Percentiles rank a stretch among this genome's conserved stretches.
Evolutionary conservation across 73 alveolate genomes (phyloP).

Genomic region (Paramecium sexaurelia): DNA sequence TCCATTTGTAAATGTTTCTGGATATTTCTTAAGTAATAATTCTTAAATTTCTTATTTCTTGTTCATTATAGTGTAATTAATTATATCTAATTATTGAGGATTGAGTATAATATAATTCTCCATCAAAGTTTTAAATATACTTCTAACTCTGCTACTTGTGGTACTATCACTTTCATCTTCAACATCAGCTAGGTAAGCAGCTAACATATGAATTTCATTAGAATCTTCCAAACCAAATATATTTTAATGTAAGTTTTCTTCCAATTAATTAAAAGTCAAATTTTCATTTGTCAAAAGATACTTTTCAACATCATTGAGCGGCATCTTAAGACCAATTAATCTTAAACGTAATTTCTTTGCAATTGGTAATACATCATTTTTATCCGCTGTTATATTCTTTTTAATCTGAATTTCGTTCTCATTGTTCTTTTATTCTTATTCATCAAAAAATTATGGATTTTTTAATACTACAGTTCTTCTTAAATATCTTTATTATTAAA

Average conservation of each 20-base stretch:
- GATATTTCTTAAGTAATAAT: neutral
- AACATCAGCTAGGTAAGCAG: slow-evolving; percentile 12
- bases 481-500: neutral
- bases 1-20: slow-evolving; percentile 24
- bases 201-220: neutral
- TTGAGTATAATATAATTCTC: neutral
- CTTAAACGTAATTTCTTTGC: neutral
- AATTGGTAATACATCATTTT: slow-evolving; percentile 19
- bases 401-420: neutral
- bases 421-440: neutral
- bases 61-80: neutral
- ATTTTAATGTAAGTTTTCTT: neutral
- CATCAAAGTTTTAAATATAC: slow-evolving; percentile 18
- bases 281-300: slow-evolving; percentile 2
- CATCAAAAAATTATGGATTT: neutral
- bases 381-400: neutral
- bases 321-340: neutral
- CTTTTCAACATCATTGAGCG: neutral
- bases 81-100: neutral
- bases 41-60: slow-evolving; percentile 15
- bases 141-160: slow-evolving; percentile 30
- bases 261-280: neutral
- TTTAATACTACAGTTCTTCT: neutral
- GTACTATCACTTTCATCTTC: slow-evolving; percentile 2
- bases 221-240: slow-evolving; percentile 41